Conservation (phyloP, 2,329 filamentous ascomycete genomes). For the Pseudohalonectria lignicola region DNA sequence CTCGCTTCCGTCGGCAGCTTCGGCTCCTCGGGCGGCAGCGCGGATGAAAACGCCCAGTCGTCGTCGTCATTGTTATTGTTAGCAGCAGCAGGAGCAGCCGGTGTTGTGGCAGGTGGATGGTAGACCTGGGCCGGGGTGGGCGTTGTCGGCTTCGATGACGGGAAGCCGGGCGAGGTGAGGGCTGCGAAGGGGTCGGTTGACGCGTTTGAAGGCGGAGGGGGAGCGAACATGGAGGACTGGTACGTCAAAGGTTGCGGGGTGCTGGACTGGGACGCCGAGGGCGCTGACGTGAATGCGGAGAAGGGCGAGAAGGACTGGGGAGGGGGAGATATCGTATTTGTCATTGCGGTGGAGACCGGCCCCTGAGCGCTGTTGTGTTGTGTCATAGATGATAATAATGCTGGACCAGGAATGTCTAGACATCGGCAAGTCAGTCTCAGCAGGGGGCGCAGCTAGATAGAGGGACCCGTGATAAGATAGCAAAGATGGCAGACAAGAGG, state of each 20-base stretch:
- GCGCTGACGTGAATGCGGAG: slow-evolving; percentile 41
- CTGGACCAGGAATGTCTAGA: slow-evolving; percentile 55
- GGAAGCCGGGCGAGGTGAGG: slow-evolving; percentile 26
- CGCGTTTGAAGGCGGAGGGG: slow-evolving; percentile 30
- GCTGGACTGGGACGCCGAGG: slow-evolving; percentile 34
- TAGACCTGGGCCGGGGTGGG: slow-evolving; percentile 18
- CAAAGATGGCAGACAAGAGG: too few species aligned
- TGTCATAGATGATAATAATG: slow-evolving; percentile 52
- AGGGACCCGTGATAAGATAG: too few species aligned
- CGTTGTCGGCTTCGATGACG: slow-evolving; percentile 23
- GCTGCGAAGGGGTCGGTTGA: slow-evolving; percentile 41
- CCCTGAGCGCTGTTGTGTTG: slow-evolving; percentile 47
- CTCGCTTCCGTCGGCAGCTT: slow-evolving; percentile 46
- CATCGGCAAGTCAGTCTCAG: too few species aligned
- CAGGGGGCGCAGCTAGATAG: too few species aligned
- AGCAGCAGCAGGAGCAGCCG: slow-evolving; percentile 14
- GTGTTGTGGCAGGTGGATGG: slow-evolving; percentile 12
- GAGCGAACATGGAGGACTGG: slow-evolving; percentile 34
- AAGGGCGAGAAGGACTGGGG: slow-evolving; percentile 38
- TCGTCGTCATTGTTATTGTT: slow-evolving; percentile 66
- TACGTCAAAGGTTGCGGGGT: slow-evolving; percentile 37
- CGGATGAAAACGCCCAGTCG: slow-evolving; percentile 89
- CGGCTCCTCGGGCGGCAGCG: slow-evolving; percentile 58
- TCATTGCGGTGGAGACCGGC: slow-evolving; percentile 13
- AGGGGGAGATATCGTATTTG: slow-evolving; percentile 7